These are phyloP conservation scores for Helicostylum pulchrum DNA, from an alignment of 192 early-diverging fungal species.

Conservation along the genomic window DNA sequence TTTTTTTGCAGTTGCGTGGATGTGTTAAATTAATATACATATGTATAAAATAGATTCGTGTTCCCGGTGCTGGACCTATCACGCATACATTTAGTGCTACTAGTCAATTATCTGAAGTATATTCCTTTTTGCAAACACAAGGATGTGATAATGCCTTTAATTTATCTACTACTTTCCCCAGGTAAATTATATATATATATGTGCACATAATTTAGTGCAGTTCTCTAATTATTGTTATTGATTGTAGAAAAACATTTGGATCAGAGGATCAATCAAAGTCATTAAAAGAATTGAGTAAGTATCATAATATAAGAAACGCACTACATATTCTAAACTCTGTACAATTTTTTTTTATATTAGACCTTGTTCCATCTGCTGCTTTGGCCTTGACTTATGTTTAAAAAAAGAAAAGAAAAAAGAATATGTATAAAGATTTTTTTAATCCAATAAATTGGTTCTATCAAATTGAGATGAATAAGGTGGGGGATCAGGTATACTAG, in stretches of 20 bases:
- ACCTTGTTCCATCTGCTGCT: slow-evolving; percentile 25
- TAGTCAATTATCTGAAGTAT: slow-evolving; percentile 58
- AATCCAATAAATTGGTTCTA: background rate
- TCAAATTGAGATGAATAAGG: background rate
- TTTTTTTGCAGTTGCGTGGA: no score
- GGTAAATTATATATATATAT: slow-evolving; percentile 26
- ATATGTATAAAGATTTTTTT: no score
- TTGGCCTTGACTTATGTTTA: slow-evolving; percentile 2
- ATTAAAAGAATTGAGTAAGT: slow-evolving; percentile 59
- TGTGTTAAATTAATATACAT: background rate
- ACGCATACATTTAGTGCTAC: slow-evolving; percentile 61
- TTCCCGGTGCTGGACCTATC: slow-evolving; percentile 48
- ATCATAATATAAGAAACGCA: background rate
- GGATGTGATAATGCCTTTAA: slow-evolving; percentile 48
- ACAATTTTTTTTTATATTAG: background rate
- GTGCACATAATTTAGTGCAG: background rate
- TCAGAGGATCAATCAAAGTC: slow-evolving; percentile 55
- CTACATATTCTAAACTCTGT: background rate
- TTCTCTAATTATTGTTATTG: background rate
- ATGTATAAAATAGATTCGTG: slow-evolving; percentile 47
- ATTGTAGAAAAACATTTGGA: slow-evolving; percentile 57
- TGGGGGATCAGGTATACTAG: no score
- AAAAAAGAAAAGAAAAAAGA: no score
- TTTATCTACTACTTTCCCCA: slow-evolving; percentile 70
- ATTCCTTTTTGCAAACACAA: slow-evolving; percentile 51